Base-by-base conservation (phyloP, 2,329 filamentous ascomycete genomes). In the Arachnomyces sp. region DNA sequence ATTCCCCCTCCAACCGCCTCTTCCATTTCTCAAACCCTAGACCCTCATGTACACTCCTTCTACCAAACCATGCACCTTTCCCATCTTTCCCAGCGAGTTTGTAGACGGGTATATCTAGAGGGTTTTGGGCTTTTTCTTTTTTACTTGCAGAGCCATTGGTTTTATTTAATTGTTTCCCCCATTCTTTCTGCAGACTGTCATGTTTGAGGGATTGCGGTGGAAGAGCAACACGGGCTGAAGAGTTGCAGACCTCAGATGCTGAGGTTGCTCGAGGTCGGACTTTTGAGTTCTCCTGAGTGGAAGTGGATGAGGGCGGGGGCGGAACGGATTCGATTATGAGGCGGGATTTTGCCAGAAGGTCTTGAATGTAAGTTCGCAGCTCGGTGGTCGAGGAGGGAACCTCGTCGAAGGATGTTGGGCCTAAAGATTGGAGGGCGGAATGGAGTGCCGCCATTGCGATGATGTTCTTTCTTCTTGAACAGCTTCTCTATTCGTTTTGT, bases 31-130 rank as follows among this genome's bases (percentile, higher is more conserved):
- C 74, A 59, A 93, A 95, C 0, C 80, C 72, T 14, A 93, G 60
- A 0, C 82, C 85, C 51, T 84, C 79, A 54, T 95, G 88, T 14
- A 94, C 72, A 57, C 87, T 94, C 36, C 84, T 72, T 40, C 90
- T 71, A 16, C 86, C 86, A 62, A 95, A 96, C 90, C 90, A 96
- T 6, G 84, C 74, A 2, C 89, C 90, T 48, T 82, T 82, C 29
- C 86, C 80, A 61, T 96, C 90, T 52, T 85, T 82, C 2, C 82
- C 78, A 0, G 73, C 67, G 44, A 92, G 73, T 60, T 93, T 94
- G 67, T 84, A 95, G 16, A 95, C 79, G 40, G 72, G 74, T 46
- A 95, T 80, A 0, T 74, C 79, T 7, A 86, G 69, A 1, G 86
- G 84, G 54, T 93, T 92, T 14, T 89, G 69, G 1, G 86, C 84